Evolutionary conservation across 2,329 filamentous ascomycete species (phyloP).

Genomic region (Diaporthe sp.): DNA sequence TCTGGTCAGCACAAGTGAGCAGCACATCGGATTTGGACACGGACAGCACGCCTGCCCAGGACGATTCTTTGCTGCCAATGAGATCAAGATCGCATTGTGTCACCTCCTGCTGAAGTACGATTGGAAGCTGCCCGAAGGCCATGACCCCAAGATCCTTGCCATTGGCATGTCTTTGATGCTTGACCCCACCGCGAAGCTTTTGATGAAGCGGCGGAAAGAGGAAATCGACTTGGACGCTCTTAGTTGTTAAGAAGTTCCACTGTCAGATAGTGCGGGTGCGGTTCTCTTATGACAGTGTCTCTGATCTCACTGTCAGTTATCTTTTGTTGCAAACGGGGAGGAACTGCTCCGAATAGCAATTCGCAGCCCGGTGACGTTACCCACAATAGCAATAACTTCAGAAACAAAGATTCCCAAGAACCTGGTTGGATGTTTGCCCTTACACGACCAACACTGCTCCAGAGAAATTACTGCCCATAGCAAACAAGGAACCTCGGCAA

Average conservation of each 20-base stretch:
- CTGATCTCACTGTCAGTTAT: too few species aligned
- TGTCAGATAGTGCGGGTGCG: neutral
- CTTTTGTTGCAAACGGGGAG: too few species aligned
- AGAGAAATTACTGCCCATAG: too few species aligned
- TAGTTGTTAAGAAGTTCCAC: neutral
- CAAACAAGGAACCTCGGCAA: too few species aligned
- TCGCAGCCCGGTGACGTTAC: too few species aligned
- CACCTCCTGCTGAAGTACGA: conserved; percentile 33
- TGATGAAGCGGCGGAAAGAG: conserved; percentile 32
- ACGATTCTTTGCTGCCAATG: conserved; percentile 50
- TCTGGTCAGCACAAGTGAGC: conserved; percentile 8
- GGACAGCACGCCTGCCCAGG: conserved; percentile 52
- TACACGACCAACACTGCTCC: too few species aligned
- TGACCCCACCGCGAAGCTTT: conserved; percentile 30
- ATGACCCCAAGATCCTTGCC: conserved; percentile 26
- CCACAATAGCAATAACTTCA: too few species aligned
- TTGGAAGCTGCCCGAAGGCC: conserved; percentile 35
- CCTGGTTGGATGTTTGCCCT: too few species aligned
- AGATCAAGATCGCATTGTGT: conserved; percentile 47
- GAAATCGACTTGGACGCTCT: conserved; percentile 29
- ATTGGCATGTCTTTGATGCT: conserved; percentile 36
- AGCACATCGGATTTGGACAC: conserved; percentile 48
- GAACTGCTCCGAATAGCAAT: too few species aligned
- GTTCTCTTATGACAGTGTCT: neutral
- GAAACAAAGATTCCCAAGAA: too few species aligned